Evolutionary conservation across 2,329 filamentous ascomycete genomes (phyloP).

Genomic region (Domatiomyces globalis): DNA sequence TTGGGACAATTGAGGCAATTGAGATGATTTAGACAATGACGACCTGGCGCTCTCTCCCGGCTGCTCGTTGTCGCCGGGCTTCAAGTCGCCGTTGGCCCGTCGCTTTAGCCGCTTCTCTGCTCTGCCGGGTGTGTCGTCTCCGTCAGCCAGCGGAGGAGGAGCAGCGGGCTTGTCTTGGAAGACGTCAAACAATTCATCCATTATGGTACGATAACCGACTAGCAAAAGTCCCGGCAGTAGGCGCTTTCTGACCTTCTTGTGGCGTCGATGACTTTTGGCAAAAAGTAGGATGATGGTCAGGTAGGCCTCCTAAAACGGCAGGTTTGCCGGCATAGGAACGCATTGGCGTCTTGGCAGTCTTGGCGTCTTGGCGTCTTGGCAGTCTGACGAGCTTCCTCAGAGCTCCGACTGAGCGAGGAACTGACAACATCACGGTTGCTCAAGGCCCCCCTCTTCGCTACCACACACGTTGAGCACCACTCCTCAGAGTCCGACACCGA

Average conservation of each 20-base stretch:
- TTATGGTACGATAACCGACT: conserved; percentile 23
- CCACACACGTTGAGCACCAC: conserved; percentile 21
- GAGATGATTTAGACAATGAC: not conserved
- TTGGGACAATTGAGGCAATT: not conserved
- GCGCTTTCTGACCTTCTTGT: not conserved
- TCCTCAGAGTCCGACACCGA: conserved; percentile 3
- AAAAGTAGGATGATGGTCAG: not conserved
- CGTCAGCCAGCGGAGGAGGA: conserved; percentile 19
- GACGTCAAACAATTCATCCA: conserved; percentile 72
- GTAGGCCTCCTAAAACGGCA: not conserved
- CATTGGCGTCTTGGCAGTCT: not conserved
- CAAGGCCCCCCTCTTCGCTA: not conserved
- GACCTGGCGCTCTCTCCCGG: conserved; percentile 1
- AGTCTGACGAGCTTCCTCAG: conserved; percentile 2
- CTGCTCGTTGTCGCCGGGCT: conserved; percentile 24
- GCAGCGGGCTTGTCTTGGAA: conserved; percentile 55
- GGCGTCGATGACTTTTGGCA: not conserved
- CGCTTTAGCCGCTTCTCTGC: conserved; percentile 61
- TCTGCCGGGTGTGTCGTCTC: conserved; percentile 23
- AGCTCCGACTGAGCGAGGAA: conserved; percentile 13
- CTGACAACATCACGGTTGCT: conserved; percentile 6
- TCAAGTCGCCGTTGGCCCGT: conserved; percentile 67
- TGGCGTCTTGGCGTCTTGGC: too few relatives aligned
- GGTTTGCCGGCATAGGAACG: not conserved
- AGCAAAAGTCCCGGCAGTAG: conserved; percentile 1